Percentiles rank a stretch among this genome's conserved stretches.
Evolutionary conservation across 371 early-diverging fungal species (phyloP).

Genomic region (Mucor plumbeus): DNA sequence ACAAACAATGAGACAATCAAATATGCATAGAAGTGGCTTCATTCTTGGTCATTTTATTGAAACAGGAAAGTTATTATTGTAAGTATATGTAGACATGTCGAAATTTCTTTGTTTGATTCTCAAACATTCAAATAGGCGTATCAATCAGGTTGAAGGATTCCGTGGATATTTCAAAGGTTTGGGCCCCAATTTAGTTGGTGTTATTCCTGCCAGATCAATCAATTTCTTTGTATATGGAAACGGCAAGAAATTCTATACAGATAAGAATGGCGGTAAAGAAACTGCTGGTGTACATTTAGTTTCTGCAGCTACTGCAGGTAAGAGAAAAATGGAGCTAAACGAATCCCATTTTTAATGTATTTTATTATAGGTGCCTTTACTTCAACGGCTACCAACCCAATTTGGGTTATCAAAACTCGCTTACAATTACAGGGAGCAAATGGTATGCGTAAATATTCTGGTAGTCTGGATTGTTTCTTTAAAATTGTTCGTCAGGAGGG

Average conservation of each 20-base stretch:
- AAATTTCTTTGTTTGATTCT: neutral
- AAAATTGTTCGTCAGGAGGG: constrained; percentile 84
- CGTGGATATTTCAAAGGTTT: constrained; percentile 92
- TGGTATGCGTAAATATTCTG: constrained; percentile 62
- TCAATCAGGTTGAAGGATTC: constrained; percentile 83
- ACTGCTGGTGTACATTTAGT: constrained; percentile 78
- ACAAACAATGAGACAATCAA: constrained; percentile 25
- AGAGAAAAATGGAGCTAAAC: constrained; percentile 3
- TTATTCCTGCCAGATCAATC: constrained; percentile 92
- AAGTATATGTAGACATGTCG: constrained; percentile 17
- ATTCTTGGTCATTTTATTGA: constrained; percentile 57
- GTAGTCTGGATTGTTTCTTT: constrained; percentile 77
- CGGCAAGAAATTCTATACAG: constrained; percentile 80
- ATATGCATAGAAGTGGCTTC: constrained; percentile 15
- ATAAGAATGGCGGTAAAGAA: constrained; percentile 80
- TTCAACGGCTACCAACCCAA: constrained; percentile 89
- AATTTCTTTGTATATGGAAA: constrained; percentile 92
- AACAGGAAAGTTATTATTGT: constrained; percentile 59
- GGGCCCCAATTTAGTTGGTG: constrained; percentile 92
- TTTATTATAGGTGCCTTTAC: constrained; percentile 61
- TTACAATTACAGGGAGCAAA: constrained; percentile 82
- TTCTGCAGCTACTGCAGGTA: constrained; percentile 87
- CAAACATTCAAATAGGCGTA: constrained; percentile 49
- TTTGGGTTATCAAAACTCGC: constrained; percentile 96
- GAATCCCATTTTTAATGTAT: neutral